Conservation (phyloP, 495 filamentous ascomycete species). For the Chaetomium tenue region DNA sequence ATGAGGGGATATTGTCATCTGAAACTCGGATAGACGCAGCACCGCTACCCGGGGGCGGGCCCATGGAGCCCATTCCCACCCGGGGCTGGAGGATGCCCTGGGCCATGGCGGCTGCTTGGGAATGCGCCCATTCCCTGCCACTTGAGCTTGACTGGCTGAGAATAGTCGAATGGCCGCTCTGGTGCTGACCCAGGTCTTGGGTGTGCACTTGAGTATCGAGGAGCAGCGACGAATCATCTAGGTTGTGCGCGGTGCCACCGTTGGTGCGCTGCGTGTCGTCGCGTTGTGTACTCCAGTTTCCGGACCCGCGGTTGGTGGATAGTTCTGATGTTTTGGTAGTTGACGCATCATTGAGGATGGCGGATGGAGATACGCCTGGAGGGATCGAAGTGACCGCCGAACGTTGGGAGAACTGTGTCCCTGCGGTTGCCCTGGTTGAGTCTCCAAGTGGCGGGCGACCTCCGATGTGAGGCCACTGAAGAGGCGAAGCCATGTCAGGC, state of each 20-base stretch:
- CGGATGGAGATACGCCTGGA: slow-evolving; percentile 69
- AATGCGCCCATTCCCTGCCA: slow-evolving; percentile 49
- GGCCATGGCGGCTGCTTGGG: slow-evolving; percentile 50
- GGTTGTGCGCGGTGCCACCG: slow-evolving; percentile 41
- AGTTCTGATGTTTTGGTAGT: slow-evolving; percentile 77
- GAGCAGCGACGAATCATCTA: slow-evolving; percentile 47
- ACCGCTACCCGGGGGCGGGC: neutral
- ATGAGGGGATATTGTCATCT: slow-evolving; percentile 33
- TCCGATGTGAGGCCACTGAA: slow-evolving; percentile 23
- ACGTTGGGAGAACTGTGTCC: slow-evolving; percentile 60
- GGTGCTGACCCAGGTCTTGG: slow-evolving; percentile 6
- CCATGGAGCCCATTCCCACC: slow-evolving; percentile 17
- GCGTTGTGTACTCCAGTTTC: slow-evolving; percentile 60
- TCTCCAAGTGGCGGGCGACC: slow-evolving; percentile 25
- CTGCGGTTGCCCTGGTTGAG: slow-evolving; percentile 38
- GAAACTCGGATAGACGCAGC: neutral
- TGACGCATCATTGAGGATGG: slow-evolving; percentile 80
- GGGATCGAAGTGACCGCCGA: slow-evolving; percentile 73
- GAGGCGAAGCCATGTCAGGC: slow-evolving; percentile 39
- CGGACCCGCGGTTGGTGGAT: slow-evolving; percentile 56
- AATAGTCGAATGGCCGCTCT: slow-evolving; percentile 21
- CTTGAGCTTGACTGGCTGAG: slow-evolving; percentile 41
- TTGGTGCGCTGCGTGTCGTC: slow-evolving; percentile 69
- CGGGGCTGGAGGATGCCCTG: slow-evolving; percentile 40
- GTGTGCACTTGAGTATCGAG: slow-evolving; percentile 57